Percentiles rank a stretch among this genome's conserved stretches.
Conservation (phyloP, 2,329 filamentous ascomycete genomes). For the Ophidiomyces ophidiicola region DNA sequence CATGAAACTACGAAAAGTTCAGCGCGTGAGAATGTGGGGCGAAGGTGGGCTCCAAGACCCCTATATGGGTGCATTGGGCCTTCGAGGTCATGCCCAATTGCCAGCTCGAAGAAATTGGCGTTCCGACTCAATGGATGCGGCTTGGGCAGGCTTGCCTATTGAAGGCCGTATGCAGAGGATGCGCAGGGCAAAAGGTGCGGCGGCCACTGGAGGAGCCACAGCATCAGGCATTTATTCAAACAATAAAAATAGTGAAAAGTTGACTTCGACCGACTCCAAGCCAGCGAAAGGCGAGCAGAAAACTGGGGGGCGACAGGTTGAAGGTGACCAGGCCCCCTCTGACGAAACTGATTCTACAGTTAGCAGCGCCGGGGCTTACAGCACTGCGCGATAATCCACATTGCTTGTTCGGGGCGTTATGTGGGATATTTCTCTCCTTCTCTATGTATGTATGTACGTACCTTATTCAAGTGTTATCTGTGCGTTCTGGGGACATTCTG, state of each 20-base stretch:
- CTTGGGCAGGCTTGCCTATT: constrained; percentile 10
- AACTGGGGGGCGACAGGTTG: neutral
- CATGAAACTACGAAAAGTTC: constrained; percentile 68
- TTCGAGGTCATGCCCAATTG: constrained; percentile 5
- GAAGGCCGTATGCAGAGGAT: constrained; percentile 12
- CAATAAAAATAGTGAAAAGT: too few species aligned
- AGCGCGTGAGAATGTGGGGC: constrained; percentile 78
- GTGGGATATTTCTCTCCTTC: too few species aligned
- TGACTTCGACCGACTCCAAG: too few species aligned
- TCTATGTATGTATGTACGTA: too few species aligned
- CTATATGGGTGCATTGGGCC: constrained; percentile 11
- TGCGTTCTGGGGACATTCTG: too few species aligned
- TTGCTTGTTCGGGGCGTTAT: too few species aligned
- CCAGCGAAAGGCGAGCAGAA: too few species aligned
- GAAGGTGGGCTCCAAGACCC: constrained; percentile 33
- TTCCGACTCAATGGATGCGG: constrained; percentile 12
- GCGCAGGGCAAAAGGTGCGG: constrained; percentile 11
- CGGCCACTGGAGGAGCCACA: too few species aligned
- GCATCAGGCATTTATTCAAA: too few species aligned
- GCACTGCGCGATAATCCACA: constrained; percentile 4
- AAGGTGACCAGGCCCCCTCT: neutral
- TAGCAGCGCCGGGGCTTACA: neutral
- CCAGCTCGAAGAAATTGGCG: constrained; percentile 11
- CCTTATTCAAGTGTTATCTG: too few species aligned
- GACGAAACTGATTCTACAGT: constrained; percentile 1